Base-by-base conservation (phyloP, 352 stramenopile species). In the Phytophthora macrochlamydospora region DNA sequence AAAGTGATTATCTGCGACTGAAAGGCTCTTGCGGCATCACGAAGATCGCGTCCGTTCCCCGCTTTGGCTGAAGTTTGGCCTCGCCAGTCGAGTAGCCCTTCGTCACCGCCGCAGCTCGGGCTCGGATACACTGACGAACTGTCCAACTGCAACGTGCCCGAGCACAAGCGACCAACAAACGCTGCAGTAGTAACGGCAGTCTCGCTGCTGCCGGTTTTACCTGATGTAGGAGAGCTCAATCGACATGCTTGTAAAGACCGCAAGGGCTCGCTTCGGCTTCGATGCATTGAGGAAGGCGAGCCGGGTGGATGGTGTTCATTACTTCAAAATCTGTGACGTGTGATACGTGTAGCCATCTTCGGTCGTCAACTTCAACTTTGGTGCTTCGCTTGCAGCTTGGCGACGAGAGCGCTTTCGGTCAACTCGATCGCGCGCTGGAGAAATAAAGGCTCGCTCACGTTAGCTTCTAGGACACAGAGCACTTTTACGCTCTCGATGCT, bases 401-500 rank as follows among this genome's bases (percentile, higher is more conserved):
- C 42, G 14, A 85, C 75, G 31, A 92, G 76, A 12, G 79, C 63
- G 28, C 69, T 66, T 48, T 92, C 81, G 0, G 83, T 87, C n/a
- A 65, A 62, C 13, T 90, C 81, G 13, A 84, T 67, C 11, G 81
- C 76, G 12, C 68, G 70, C 80, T 90, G 53, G 12, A 56, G 5
- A 24, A 24, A 30, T n/a, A n/a, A 46, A 4, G 5, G 56, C 24
- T 56, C 12, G 24, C 14, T 29, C 29, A 6, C 55, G 51, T 62
- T n/a, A 50, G 35, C 51, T 18, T 43, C 31, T 24, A 24, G 18
- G 30, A 48, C n/a, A 12, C 38, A 42, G n/a, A 4, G 28, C 42
- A n/a, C 3, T 3, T 29, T 8, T 2, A 14, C 29, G 29, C 59
- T 37, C 18, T 24, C 18, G 18, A 24, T 46, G 46, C 45, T 42